These are phyloP conservation scores for Phlegmacium glaucopus DNA, from an alignment of 768 basidiomycete species.

Conservation along the genomic window DNA sequence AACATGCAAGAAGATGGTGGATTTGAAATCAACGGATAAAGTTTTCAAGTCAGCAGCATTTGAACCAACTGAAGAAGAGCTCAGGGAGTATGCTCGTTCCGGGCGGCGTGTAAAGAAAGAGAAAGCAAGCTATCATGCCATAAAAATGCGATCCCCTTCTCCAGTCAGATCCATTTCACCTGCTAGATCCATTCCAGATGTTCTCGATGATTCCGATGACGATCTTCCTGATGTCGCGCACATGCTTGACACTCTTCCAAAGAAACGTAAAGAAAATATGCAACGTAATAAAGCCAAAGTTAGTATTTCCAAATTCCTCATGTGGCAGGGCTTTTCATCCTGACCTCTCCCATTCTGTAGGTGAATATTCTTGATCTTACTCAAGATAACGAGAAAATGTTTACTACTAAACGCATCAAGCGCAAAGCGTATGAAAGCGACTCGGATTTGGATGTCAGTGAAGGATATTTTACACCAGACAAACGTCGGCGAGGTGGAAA, in stretches of 20 bases:
- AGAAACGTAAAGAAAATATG: conserved; percentile 30
- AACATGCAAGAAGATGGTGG: conserved; percentile 64
- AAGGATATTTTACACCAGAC: conserved; percentile 8
- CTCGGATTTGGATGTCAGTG: conserved; percentile 23
- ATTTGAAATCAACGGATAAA: conserved; percentile 39
- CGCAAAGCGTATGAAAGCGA: conserved; percentile 16
- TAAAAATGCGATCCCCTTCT: conserved; percentile 24
- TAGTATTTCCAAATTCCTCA: not conserved
- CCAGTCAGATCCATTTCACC: conserved; percentile 3
- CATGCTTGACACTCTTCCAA: conserved; percentile 30
- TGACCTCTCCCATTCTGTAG: too few relatives aligned
- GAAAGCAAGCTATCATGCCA: conserved; percentile 6
- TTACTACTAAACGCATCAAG: conserved; percentile 16
- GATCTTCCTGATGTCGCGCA: conserved; percentile 48
- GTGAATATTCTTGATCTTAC: not conserved
- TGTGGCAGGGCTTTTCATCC: not conserved
- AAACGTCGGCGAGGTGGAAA: conserved; percentile 15
- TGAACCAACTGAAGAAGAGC: conserved; percentile 60
- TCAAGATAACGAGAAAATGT: not conserved
- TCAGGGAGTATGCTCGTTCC: conserved; percentile 37
- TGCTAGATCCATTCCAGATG: conserved; percentile 24
- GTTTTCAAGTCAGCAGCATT: conserved; percentile 67
- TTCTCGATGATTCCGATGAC: conserved; percentile 43
- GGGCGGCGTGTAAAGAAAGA: conserved; percentile 26
- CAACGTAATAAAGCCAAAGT: conserved; percentile 10